Evolutionary conservation across 768 basidiomycete species (phyloP).

Genomic region (Agaricus sinodeliciosus): DNA sequence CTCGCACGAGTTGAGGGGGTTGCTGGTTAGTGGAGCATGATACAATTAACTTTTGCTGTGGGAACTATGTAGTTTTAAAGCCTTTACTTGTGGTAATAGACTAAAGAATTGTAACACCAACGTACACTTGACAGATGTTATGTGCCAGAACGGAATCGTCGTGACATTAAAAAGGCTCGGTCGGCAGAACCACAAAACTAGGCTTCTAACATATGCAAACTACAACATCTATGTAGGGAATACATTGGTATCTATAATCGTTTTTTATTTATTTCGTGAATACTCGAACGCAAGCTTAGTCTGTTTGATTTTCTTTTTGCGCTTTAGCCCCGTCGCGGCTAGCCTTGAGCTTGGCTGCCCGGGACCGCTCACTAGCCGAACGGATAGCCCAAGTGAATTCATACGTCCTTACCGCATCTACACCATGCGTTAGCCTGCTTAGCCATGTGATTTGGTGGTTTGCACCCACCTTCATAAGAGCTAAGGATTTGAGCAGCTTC

Average conservation of each 20-base stretch:
- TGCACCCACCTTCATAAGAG: slow-evolving; percentile 66
- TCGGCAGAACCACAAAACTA: slow-evolving; percentile 18
- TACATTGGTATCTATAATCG: not conserved
- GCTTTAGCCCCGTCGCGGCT: slow-evolving; percentile 22
- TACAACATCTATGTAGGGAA: not conserved
- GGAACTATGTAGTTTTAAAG: too few species aligned
- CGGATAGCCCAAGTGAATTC: slow-evolving; percentile 94
- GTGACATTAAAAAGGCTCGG: slow-evolving; percentile 18
- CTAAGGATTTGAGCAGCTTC: slow-evolving; percentile 76
- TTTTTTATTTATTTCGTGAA: not conserved
- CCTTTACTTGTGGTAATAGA: too few species aligned
- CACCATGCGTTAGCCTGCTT: not conserved
- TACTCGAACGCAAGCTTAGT: not conserved
- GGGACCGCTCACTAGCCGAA: slow-evolving; percentile 64
- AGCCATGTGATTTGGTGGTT: not conserved
- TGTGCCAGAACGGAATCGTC: too few species aligned
- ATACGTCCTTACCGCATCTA: slow-evolving; percentile 84
- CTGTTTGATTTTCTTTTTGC: slow-evolving; percentile 14
- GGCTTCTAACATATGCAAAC: not conserved
- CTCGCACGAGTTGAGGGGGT: slow-evolving; percentile 56
- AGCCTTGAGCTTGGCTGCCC: slow-evolving; percentile 36
- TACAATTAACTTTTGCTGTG: slow-evolving; percentile 26
- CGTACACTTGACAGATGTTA: too few species aligned
- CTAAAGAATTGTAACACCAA: too few species aligned
- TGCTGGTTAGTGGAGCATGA: slow-evolving; percentile 28